These are phyloP conservation scores for Musa troglodytarum DNA, from an alignment of 176 grass and related monocot species.

Conservation along the genomic window DNA sequence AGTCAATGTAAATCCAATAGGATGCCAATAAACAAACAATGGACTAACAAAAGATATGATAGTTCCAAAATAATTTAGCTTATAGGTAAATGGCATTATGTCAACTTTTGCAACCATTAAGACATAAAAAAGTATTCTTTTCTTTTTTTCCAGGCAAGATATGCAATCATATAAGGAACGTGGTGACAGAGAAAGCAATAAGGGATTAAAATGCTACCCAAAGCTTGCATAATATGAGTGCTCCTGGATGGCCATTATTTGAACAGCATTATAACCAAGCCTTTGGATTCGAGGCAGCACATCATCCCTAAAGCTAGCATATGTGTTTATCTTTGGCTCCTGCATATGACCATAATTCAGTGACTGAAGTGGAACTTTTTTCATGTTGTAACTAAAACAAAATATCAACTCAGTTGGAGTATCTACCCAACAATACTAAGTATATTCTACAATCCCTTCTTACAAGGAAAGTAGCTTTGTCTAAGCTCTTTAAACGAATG, in stretches of 20 bases:
- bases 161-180: not conserved
- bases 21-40: no score
- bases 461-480: not conserved
- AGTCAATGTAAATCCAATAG: no score
- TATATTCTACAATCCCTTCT: not conserved
- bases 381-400: not conserved
- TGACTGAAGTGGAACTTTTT: not conserved
- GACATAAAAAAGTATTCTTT: no score
- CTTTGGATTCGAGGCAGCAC: constrained; percentile 87
- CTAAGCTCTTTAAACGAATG: not conserved
- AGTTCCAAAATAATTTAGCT: no score
- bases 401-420: not conserved
- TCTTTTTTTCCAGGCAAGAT: no score
- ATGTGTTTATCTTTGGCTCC: constrained; percentile 97
- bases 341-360: constrained; percentile 19
- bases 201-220: constrained; percentile 41
- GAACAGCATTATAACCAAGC: constrained; percentile 96
- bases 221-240: constrained; percentile 98
- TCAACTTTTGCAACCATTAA: no score
- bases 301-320: constrained; percentile 87
- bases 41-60: no score
- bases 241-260: constrained; percentile 99
- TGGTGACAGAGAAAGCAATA: not conserved
- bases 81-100: no score
- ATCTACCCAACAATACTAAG: not conserved